phyloP scores from a whole-genome alignment of 2,329 filamentous ascomycete species.

The Microsporum canis region DNA sequence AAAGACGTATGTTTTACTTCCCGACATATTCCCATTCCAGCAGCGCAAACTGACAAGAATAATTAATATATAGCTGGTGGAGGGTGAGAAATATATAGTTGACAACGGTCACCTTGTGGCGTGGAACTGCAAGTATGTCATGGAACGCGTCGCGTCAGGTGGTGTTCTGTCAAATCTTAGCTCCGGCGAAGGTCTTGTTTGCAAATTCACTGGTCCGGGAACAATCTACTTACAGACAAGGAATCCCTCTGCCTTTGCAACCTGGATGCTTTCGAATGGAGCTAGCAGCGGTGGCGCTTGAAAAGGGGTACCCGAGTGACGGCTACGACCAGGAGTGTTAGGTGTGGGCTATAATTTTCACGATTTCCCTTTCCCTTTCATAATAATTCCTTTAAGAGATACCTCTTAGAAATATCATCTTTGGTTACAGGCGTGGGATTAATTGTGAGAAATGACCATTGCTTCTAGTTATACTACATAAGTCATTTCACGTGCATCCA shows the following conservation, averaged over 20 bases:
- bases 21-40: not conserved
- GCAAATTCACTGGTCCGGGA: slow-evolving; percentile 83
- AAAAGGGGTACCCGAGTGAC: not conserved
- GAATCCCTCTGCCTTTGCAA: slow-evolving; percentile 56
- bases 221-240: slow-evolving; percentile 88
- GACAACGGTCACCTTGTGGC: slow-evolving; percentile 90
- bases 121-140: slow-evolving; percentile 90
- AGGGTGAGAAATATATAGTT: slow-evolving; percentile 77
- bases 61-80: slow-evolving; percentile 25
- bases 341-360: not conserved
- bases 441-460: not conserved
- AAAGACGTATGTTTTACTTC: slow-evolving; percentile 59
- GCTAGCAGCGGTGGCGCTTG: not conserved
- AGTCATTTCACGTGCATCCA: not conserved
- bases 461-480: not conserved
- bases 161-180: slow-evolving; percentile 82
- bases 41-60: not conserved
- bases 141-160: slow-evolving; percentile 75
- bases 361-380: not conserved
- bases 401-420: not conserved
- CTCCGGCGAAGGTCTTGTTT: slow-evolving; percentile 78
- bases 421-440: not conserved
- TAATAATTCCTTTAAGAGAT: not conserved
- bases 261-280: slow-evolving; percentile 33
- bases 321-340: not conserved